These are phyloP conservation scores for Hawksworthiomyces lignivorus DNA, from an alignment of 2,329 filamentous ascomycete genomes.

Conservation along the genomic window DNA sequence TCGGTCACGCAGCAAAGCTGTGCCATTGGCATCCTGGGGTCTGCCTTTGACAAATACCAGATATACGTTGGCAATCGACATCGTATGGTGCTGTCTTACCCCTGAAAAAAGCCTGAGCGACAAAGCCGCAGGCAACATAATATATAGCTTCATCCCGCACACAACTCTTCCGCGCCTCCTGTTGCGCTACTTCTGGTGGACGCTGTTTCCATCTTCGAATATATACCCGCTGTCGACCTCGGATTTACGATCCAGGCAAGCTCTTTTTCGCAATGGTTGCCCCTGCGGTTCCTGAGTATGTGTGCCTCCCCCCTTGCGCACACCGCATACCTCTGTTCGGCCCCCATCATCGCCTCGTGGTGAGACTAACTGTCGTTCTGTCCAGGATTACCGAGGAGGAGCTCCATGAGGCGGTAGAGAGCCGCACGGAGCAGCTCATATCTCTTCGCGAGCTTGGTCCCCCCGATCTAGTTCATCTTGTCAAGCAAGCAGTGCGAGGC, in stretches of 20 bases:
- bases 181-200: no score
- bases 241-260: slow-evolving; percentile 3
- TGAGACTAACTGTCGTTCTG: no score
- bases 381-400: slow-evolving; percentile 92
- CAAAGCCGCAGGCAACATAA: no score
- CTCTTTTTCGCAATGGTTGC: slow-evolving; percentile 51
- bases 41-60: slow-evolving; percentile 2
- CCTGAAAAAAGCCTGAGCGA: no score
- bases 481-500: slow-evolving; percentile 62
- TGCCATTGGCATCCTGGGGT: slow-evolving; percentile 4
- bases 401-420: slow-evolving; percentile 83
- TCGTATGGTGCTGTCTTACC: no score
- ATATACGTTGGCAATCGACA: no score
- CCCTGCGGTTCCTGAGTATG: slow-evolving; percentile 70
- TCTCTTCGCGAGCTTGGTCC: slow-evolving; percentile 87
- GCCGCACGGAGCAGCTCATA: slow-evolving; percentile 81
- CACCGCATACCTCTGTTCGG: no score
- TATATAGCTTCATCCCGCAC: not conserved
- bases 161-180: no score
- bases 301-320: no score
- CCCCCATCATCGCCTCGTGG: no score
- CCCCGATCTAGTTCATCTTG: slow-evolving; percentile 88
- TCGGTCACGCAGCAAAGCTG: slow-evolving; percentile 2
- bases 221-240: no score
- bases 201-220: no score